Conservation (phyloP, 768 basidiomycete genomes). For the Naganishia antarctica region DNA sequence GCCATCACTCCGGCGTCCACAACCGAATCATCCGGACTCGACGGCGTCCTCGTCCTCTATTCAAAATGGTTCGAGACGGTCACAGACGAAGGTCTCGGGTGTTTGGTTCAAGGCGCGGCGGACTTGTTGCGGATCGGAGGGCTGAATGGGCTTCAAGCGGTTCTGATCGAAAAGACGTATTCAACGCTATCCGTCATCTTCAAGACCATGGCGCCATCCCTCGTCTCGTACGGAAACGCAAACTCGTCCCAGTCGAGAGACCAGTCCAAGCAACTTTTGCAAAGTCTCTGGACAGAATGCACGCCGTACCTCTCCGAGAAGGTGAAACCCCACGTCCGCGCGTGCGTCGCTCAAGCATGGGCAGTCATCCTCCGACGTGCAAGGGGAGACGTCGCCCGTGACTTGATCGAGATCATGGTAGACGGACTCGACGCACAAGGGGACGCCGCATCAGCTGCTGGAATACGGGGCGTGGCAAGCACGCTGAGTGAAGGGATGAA, state of each 20-base stretch:
- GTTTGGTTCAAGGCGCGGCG: slow-evolving; percentile 32
- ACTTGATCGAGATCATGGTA: slow-evolving; percentile 57
- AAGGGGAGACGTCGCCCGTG: slow-evolving; percentile 59
- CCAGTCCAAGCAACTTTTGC: slow-evolving; percentile 18
- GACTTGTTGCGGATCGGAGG: slow-evolving; percentile 26
- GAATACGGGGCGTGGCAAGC: slow-evolving; percentile 61
- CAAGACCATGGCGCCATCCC: slow-evolving; percentile 29
- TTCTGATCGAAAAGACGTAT: slow-evolving; percentile 45
- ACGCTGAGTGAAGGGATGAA: slow-evolving; percentile 64
- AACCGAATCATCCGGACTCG: slow-evolving; percentile 40
- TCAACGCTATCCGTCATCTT: slow-evolving; percentile 44
- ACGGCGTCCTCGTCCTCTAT: slow-evolving; percentile 43
- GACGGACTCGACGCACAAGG: slow-evolving; percentile 45
- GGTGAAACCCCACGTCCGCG: slow-evolving; percentile 33
- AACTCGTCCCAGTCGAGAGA: slow-evolving; percentile 2
- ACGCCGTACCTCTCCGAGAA: slow-evolving; percentile 35
- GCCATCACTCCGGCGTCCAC: slow-evolving; percentile 30
- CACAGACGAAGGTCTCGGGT: slow-evolving; percentile 35
- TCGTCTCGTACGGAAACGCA: slow-evolving; percentile 15
- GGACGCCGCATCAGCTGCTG: too few species aligned
- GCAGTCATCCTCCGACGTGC: slow-evolving; percentile 68
- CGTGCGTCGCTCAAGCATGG: slow-evolving; percentile 76
- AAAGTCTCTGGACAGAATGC: slow-evolving; percentile 23
- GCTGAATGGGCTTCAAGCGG: slow-evolving; percentile 38
- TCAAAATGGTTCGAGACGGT: slow-evolving; percentile 45